Base-by-base conservation (phyloP, 768 basidiomycete species). In the Rossbeevera mucosa region DNA sequence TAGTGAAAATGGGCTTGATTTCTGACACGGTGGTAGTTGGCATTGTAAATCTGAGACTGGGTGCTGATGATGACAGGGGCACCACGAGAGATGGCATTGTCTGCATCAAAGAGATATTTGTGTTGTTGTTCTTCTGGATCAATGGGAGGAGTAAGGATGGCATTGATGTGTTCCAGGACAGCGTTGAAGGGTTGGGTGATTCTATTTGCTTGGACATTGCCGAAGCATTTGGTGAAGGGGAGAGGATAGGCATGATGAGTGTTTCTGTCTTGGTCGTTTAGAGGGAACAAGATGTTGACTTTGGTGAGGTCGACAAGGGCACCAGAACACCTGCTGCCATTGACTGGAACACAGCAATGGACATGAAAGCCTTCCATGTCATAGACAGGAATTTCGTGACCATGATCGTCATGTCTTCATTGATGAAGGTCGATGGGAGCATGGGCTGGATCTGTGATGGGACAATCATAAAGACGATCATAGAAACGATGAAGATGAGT, bases 1-100 rank as follows among this genome's bases (percentile, higher is more conserved):
- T 51, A 58, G 3, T 55, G 50, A 1, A 51, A 58, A 0, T 47
- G 20, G 0, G 50, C 46, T 6, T 55, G 42, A 7, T 58, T 38
- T 0, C 31, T 29, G 0, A 56, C 50, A 0, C 44, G n/a, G 2
- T 55, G 54, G 0, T 43, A 45, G 0, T 55, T 44, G 7, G 16
- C 4, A 4, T 58, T 58, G 12, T 58, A 55, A 0, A 55, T 51
- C 16, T 58, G 53, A 1, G 20, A 21, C 0, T 44, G 44, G 0
- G 31, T 38, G 0, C 53, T 53, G 9, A 5, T 2, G 1, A 54
- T 0, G 2, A 52, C 46, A 1, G 53, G 48, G 0, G 47, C 20
- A 12, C 33, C 47, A 2, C 4, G 44, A n/a, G n/a, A n/a, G n/a
- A n/a, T n/a, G n/a, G n/a, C n/a, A 0, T 36, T 8, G 0, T 36